These are phyloP conservation scores for Coprinopsis strossmayeri DNA, from an alignment of 768 basidiomycete species.

Conservation along the genomic window DNA sequence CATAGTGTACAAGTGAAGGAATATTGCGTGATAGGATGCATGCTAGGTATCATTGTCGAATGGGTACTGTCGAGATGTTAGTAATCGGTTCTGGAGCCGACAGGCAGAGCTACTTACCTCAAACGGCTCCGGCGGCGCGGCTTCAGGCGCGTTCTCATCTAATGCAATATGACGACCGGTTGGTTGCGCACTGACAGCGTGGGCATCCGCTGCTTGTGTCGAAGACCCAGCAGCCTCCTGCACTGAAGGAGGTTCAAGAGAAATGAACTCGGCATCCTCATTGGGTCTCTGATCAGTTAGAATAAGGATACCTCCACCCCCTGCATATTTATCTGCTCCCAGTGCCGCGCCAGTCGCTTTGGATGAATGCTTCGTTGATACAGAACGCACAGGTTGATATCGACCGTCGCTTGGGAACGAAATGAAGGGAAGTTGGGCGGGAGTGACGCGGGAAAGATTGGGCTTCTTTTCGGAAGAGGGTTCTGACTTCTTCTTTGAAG, in stretches of 20 bases:
- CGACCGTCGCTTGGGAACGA: conserved; percentile 73
- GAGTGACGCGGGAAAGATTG: conserved; percentile 91
- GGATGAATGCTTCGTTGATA: conserved; percentile 42
- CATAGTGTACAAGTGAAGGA: neutral
- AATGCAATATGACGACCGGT: conserved; percentile 57
- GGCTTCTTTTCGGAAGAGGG: conserved; percentile 66
- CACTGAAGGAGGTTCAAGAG: conserved; percentile 34
- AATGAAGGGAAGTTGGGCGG: conserved; percentile 80
- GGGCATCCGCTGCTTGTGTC: conserved; percentile 20
- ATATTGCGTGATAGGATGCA: neutral
- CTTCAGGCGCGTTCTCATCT: conserved; percentile 67
- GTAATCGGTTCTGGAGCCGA: neutral
- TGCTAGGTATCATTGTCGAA: conserved; percentile 61
- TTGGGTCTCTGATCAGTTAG: conserved; percentile 67
- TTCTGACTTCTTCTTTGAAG: conserved; percentile 60
- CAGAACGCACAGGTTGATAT: conserved; percentile 84
- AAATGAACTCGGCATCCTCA: conserved; percentile 71
- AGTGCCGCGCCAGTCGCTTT: conserved; percentile 24
- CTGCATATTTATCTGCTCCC: conserved; percentile 56
- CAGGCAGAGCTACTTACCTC: conserved; percentile 49
- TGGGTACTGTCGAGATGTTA: conserved; percentile 49
- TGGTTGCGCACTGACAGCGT: conserved; percentile 17
- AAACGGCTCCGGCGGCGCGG: conserved; percentile 71
- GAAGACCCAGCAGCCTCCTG: conserved; percentile 20
- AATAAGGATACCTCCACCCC: conserved; percentile 86